Evolutionary conservation across 2,329 filamentous ascomycete species (phyloP).

Genomic region (Diaporthe destruens): DNA sequence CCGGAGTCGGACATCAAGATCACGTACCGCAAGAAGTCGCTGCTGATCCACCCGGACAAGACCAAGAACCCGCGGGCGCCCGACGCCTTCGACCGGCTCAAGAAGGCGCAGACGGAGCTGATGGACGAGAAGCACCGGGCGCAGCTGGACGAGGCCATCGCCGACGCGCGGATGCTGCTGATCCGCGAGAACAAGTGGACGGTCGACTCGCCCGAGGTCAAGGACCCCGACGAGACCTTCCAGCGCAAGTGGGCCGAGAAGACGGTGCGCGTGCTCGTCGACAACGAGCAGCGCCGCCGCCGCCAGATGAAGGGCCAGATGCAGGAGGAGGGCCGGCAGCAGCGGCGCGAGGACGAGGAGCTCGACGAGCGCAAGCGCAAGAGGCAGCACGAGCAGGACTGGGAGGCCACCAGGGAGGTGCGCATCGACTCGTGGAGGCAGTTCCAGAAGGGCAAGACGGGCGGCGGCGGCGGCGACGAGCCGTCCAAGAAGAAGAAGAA

Average conservation of each 20-base stretch:
- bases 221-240: conserved; percentile 78
- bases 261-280: conserved; percentile 88
- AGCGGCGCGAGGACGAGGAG: conserved; percentile 88
- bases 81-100: conserved; percentile 95
- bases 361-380: conserved; percentile 83
- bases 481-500: conserved; percentile 70
- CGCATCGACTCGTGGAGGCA: conserved; percentile 94
- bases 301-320: conserved; percentile 93
- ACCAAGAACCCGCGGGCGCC: conserved; percentile 91
- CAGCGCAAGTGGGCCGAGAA: conserved; percentile 90
- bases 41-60: conserved; percentile 98
- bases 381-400: conserved; percentile 92
- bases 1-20: conserved; percentile 96
- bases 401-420: conserved; percentile 92
- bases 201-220: conserved; percentile 86
- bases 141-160: conserved; percentile 92
- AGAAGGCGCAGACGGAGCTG: conserved; percentile 91
- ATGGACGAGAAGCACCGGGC: conserved; percentile 94
- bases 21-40: conserved; percentile 95
- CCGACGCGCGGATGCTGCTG: conserved; percentile 93
- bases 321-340: conserved; percentile 94
- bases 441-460: conserved; percentile 82
- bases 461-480: conserved; percentile 54
- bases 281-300: conserved; percentile 87
- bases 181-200: conserved; percentile 96